Evolutionary conservation across 805 yeast species (phyloP).

Genomic region (Yarrowia deformans): DNA sequence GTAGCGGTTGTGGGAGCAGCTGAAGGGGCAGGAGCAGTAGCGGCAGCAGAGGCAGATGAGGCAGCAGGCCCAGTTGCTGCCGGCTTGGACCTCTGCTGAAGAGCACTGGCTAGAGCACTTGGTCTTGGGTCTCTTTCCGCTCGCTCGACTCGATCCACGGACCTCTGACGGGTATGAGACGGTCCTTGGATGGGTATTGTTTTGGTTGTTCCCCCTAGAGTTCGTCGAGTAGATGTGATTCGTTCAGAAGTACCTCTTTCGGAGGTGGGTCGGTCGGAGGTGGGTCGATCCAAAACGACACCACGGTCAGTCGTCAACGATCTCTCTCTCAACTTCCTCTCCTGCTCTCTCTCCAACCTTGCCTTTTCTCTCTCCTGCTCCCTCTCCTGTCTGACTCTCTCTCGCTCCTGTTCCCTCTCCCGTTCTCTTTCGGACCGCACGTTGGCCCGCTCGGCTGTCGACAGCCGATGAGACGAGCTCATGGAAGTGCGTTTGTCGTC

Average conservation of each 20-base stretch:
- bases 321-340: no score
- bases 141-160: slow-evolving; percentile 19
- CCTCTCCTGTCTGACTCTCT: slow-evolving; percentile 1
- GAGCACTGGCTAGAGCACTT: slow-evolving; percentile 2
- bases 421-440: slow-evolving; percentile 8
- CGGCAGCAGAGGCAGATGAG: neutral
- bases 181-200: neutral
- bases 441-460: slow-evolving; percentile 18
- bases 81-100: slow-evolving; percentile 1
- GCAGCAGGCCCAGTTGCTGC: neutral
- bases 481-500: neutral
- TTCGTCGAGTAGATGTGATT: neutral
- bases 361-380: slow-evolving; percentile 12
- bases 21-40: neutral
- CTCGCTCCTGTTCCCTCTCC: slow-evolving; percentile 28
- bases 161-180: slow-evolving; percentile 13
- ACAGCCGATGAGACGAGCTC: slow-evolving; percentile 1
- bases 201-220: neutral
- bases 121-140: neutral
- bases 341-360: neutral
- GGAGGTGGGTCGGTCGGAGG: no score
- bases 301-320: neutral
- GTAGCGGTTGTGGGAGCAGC: neutral
- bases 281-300: neutral
- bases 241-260: neutral